Evolutionary conservation across 208 protist genomes (phyloP), one percentile per base, ranked within the genome.

Genomic region (Novymonas esmeraldas): DNA sequence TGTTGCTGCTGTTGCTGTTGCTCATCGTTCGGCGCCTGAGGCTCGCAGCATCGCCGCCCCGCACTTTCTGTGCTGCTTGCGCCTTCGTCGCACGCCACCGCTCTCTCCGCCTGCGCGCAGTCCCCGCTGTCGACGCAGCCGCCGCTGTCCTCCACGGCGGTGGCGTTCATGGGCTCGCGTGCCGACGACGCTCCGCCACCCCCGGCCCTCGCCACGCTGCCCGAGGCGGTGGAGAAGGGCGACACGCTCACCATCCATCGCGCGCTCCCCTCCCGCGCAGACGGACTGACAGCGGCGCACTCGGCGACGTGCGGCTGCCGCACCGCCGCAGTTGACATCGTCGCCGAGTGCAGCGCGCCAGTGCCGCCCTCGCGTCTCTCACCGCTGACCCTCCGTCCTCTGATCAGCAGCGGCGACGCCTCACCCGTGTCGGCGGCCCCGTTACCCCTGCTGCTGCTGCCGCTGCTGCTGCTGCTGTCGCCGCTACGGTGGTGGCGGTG

Each of bases 171-270:
- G 3, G 4, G 6, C 52, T 42, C 33, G 18, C 34, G 54, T 28
- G 13, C 11, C 44, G 34, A 36, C 20, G 34, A 9, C 38, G 11
- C 13, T 28, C 34, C n/a, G 20, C 31, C 54, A n/a, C 44, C 20
- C 34, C n/a, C 34, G 11, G 20, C n/a, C 9, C 54, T 7, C 34
- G 39, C 22, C 22, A 29, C 26, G 34, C 20, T 44, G 39, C 44
- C n/a, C 24, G 70, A 75, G 0, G 70, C 55, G 2, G 70, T 64
- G 60, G 70, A 75, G 29, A 75, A 75, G 24, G 70, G 70, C 5
- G 70, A 75, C 26, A 75, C 54, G 42, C 70, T 75, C 42, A 75
- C 70, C 61, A 75, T 22, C 26, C 60, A 75, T 11, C 55, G 70
- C 39, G 24, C 48, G 13, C 73, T 64, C 10, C 48, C 60, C 61